Base-by-base conservation (phyloP, 2,329 filamentous ascomycete species). In the Penicillium carneum region DNA sequence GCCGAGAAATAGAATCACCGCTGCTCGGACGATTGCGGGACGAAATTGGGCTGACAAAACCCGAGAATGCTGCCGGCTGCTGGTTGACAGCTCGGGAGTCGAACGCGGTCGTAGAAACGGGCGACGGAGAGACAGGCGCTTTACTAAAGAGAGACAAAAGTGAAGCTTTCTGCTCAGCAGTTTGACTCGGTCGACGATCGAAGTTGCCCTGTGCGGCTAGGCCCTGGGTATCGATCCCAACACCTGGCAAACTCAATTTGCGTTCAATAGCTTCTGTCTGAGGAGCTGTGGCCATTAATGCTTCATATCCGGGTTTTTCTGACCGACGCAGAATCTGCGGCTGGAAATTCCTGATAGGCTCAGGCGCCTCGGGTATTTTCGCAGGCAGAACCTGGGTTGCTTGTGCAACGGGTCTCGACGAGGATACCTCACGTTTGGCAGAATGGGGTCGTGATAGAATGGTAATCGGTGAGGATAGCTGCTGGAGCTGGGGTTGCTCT, bases 101-200 rank as follows among this genome's bases (percentile, higher is more conserved):
- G 20, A 68, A 62, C 26, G 69, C 66, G 11, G 56, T 61, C 33
- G 70, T 43, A 29, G 67, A 64, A 12, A 67, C 62, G n/a, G 66
- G 58, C 5, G 67, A 60, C 1, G 73, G 67, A 34, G 73, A 71
- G 33, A 63, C 57, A 16, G 73, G 55, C 4, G 79, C 70, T 69
- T 85, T 86, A 29, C 85, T 84, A 70, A 91, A 90, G 1, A 91
- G 82, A 5, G 88, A 89, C 12, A 91, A 79, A 4, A 85, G 73
- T 3, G 77, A 74, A 64, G 84, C 80, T 62, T 80, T 82, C 57
- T 84, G 82, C 16, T 79, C 75, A n/a, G 68, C 62, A 16, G 79
- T 76, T 64, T 81, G 80, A 48, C 71, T 78, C n/a, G 76, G 73
- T 9, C 76, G 75, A 46, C 74, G 79, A 64, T 78, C 74, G 41